Conservation (phyloP, 2,329 filamentous ascomycete genomes). For the Colletotrichum melonis region DNA sequence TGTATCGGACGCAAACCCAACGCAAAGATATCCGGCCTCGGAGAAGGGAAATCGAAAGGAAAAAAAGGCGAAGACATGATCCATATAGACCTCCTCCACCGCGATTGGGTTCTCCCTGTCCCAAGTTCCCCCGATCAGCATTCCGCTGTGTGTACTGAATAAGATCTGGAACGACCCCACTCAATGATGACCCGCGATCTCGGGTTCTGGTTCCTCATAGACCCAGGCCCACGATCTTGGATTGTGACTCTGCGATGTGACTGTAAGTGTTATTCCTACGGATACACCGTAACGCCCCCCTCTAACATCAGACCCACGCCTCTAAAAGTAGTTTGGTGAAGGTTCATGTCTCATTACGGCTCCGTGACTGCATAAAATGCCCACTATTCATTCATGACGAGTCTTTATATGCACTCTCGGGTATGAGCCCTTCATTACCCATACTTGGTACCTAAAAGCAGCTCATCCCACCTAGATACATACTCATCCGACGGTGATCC, state of each 20-base stretch:
- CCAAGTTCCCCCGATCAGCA: too few species aligned
- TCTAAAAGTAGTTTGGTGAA: not conserved
- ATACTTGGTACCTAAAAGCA: not conserved
- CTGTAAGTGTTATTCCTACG: not conserved
- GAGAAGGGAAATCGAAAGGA: too few species aligned
- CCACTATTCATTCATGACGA: not conserved
- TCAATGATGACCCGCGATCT: not conserved
- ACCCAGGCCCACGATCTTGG: not conserved
- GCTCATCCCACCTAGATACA: not conserved
- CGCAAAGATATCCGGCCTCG: too few species aligned
- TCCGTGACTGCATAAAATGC: not conserved
- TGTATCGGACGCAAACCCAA: too few species aligned
- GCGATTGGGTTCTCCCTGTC: too few species aligned
- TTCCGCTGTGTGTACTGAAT: too few species aligned
- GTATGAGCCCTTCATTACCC: not conserved
- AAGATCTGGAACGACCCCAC: not conserved
- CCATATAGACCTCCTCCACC: too few species aligned
- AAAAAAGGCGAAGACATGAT: too few species aligned
- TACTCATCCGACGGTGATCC: not conserved
- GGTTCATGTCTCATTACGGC: not conserved
- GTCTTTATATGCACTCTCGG: not conserved
- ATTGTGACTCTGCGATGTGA: slow-evolving; percentile 18
- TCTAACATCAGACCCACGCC: not conserved
- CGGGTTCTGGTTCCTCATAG: not conserved
- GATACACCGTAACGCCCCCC: not conserved